A percentile compares a stretch with the other conserved stretches of the same genome.
These are phyloP conservation scores for Ilex asprella DNA, from an alignment of 257 asterid species.

Conservation along the genomic window DNA sequence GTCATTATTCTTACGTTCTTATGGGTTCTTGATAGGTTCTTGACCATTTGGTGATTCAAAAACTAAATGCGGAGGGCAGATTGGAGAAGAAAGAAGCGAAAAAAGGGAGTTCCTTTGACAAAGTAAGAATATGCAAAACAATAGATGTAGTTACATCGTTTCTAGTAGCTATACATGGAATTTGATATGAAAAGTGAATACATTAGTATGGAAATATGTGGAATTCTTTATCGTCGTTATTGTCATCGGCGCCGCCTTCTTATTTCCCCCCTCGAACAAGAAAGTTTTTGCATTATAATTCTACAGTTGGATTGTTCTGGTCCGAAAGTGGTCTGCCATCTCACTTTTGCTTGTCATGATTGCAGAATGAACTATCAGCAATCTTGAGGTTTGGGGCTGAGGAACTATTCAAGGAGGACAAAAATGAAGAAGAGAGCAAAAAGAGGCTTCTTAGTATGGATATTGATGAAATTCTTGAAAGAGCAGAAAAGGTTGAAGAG, in stretches of 20 bases:
- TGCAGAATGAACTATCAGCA: slow-evolving; percentile 95
- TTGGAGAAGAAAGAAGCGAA: slow-evolving; percentile 96
- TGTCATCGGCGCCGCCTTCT: not conserved
- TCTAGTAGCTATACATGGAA: not conserved
- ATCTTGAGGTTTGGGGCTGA: slow-evolving; percentile 99
- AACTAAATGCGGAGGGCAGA: slow-evolving; percentile 93
- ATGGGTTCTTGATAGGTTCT: slow-evolving; percentile 52
- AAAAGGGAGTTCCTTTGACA: slow-evolving; percentile 79
- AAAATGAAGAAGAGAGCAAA: slow-evolving; percentile 92
- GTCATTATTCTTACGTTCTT: slow-evolving; percentile 13
- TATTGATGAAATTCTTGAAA: slow-evolving; percentile 97
- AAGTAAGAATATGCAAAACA: slow-evolving; percentile 40
- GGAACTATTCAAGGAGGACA: slow-evolving; percentile 90
- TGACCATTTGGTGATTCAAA: slow-evolving; percentile 97
- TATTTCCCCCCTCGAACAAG: too few species aligned
- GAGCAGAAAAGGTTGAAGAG: slow-evolving; percentile 98
- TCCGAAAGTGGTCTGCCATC: too few species aligned
- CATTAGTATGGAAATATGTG: not conserved
- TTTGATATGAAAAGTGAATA: not conserved
- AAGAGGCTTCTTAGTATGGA: slow-evolving; percentile 88
- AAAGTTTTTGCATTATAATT: too few species aligned
- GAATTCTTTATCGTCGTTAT: not conserved
- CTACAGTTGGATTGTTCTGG: too few species aligned
- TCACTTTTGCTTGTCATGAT: slow-evolving; percentile 16
- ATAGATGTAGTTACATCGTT: not conserved